Conservation (phyloP, 192 early-diverging fungal genomes). For the Dispira parvispora region DNA sequence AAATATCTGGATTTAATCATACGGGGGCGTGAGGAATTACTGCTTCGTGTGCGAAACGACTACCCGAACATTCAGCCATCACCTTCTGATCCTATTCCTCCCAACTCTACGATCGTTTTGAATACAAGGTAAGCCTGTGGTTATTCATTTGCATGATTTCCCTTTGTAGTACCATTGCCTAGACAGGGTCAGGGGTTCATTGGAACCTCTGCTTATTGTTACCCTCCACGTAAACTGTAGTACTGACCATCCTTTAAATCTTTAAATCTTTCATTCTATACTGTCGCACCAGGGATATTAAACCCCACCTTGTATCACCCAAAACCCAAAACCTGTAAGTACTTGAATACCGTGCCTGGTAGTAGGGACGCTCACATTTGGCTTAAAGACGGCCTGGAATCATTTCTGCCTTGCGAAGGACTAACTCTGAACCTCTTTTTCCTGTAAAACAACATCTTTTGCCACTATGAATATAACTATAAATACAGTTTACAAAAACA, state of each 20-base stretch:
- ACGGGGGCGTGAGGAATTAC: conserved; percentile 48
- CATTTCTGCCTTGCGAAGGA: no score
- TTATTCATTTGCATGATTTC: conserved; percentile 14
- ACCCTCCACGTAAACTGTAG: conserved; percentile 15
- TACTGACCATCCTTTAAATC: conserved; percentile 2
- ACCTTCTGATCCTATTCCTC: conserved; percentile 13
- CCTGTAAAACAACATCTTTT: no score
- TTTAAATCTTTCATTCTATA: not conserved
- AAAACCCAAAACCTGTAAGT: no score
- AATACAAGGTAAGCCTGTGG: conserved; percentile 26
- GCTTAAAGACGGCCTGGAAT: no score
- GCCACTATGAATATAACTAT: no score
- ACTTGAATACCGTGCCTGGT: no score
- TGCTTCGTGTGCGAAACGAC: conserved; percentile 40
- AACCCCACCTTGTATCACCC: conserved; percentile 4
- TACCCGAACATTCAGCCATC: conserved; percentile 14
- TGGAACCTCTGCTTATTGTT: conserved; percentile 14
- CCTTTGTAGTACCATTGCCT: conserved; percentile 18
- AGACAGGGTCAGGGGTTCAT: not conserved
- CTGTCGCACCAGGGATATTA: conserved; percentile 10
- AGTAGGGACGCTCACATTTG: no score
- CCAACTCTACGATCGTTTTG: conserved; percentile 26
- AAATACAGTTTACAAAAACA: no score
- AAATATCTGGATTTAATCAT: conserved; percentile 45
- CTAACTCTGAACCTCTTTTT: no score